These are phyloP conservation scores for Geranium rotundifolium DNA, from an alignment of 345 rosid species.

Conservation along the genomic window DNA sequence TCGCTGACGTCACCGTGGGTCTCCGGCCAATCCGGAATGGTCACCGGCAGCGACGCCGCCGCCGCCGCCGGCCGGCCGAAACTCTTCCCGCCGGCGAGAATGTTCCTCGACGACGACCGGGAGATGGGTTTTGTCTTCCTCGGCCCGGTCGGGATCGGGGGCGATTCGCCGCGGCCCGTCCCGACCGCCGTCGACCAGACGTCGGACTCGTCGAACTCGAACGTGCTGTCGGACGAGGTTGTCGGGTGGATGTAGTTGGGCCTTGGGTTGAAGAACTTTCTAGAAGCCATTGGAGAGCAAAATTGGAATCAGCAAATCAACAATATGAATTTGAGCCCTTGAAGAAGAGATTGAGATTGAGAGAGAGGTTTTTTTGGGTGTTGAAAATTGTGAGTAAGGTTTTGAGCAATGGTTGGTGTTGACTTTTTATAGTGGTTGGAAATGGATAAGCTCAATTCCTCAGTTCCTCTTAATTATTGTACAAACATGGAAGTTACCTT, in stretches of 20 bases:
- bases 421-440: neutral
- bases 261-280: neutral
- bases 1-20: conserved; percentile 4
- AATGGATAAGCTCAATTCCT: conserved; percentile 5
- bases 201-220: conserved; percentile 11
- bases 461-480: neutral
- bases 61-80: neutral
- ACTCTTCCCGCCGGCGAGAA: neutral
- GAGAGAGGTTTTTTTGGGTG: neutral
- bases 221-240: neutral
- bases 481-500: conserved; percentile 2
- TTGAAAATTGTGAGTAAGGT: neutral
- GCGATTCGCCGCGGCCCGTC: neutral
- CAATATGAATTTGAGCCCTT: too few species aligned
- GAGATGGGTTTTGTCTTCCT: neutral
- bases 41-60: conserved; percentile 14
- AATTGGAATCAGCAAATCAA: neutral
- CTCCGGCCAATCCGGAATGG: conserved; percentile 19
- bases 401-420: neutral
- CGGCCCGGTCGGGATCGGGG: neutral
- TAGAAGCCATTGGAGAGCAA: conserved; percentile 2
- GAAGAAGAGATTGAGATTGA: neutral
- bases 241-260: neutral
- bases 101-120: conserved; percentile 2
- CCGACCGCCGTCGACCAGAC: neutral